phyloP scores from a whole-genome alignment of 164 flowering plant genomes.

The Santalum album region DNA sequence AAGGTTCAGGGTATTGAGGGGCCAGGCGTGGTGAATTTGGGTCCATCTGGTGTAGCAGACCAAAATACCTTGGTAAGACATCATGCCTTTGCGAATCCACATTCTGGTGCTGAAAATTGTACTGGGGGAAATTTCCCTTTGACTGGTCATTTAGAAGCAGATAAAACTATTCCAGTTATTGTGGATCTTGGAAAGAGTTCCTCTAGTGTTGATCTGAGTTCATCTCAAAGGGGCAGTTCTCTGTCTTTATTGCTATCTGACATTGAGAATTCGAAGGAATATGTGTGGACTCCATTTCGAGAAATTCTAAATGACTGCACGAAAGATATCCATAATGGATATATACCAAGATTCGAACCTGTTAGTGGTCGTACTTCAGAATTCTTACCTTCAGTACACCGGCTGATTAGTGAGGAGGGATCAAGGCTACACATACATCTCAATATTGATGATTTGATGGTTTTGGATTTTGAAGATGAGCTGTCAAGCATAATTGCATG shows the following conservation, averaged over 20 bases:
- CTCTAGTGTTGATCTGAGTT: conserved; percentile 11
- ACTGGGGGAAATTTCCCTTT: conserved; percentile 6
- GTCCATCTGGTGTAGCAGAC: neutral
- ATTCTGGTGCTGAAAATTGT: conserved; percentile 8
- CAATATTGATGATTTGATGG: conserved; percentile 38
- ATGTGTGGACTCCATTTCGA: conserved; percentile 66
- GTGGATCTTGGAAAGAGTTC: conserved; percentile 8
- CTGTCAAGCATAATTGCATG: conserved; percentile 80
- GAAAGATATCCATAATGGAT: conserved; percentile 39
- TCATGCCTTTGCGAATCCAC: conserved; percentile 5
- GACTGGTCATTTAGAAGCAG: conserved; percentile 14
- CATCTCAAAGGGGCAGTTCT: conserved; percentile 8
- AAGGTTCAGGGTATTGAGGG: conserved; percentile 12
- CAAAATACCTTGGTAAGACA: neutral
- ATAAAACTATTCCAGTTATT: conserved; percentile 18
- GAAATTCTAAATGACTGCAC: conserved; percentile 40
- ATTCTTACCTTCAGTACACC: conserved; percentile 26
- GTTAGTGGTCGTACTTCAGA: conserved; percentile 23
- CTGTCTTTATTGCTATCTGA: conserved; percentile 10
- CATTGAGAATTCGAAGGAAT: conserved; percentile 27
- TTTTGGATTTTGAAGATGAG: conserved; percentile 75
- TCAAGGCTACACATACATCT: conserved; percentile 59
- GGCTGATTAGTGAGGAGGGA: conserved; percentile 52
- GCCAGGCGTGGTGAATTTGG: conserved; percentile 1
- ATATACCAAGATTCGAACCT: conserved; percentile 40